Percentiles rank a stretch among this genome's conserved stretches.
Evolutionary conservation across 495 filamentous ascomycete genomes (phyloP).

Genomic region (Penicillium paradoxum): DNA sequence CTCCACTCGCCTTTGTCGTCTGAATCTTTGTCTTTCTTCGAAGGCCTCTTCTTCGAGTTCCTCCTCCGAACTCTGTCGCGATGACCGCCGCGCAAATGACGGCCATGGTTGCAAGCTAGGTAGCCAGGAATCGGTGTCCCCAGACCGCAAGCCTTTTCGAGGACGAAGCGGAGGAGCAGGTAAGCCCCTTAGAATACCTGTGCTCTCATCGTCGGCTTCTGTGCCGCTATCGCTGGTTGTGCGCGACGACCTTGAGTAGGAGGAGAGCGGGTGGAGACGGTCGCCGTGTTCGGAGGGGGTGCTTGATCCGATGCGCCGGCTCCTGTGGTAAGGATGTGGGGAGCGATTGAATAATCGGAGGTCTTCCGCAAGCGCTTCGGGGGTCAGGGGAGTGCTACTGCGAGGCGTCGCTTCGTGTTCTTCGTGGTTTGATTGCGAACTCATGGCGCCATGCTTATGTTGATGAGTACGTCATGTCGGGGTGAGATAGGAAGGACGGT

Average conservation of each 20-base stretch:
- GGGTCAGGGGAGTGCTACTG: conserved; percentile 15
- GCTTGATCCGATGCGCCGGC: conserved; percentile 18
- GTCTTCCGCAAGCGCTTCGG: conserved; percentile 21
- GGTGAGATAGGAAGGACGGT: neutral
- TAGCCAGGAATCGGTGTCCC: conserved; percentile 36
- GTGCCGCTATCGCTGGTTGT: conserved; percentile 81
- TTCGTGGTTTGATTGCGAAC: conserved; percentile 32
- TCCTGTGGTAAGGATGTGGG: conserved; percentile 70
- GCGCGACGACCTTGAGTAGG: conserved; percentile 36
- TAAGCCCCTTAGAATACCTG: conserved; percentile 66
- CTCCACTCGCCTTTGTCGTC: conserved; percentile 36
- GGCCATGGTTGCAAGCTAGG: conserved; percentile 35
- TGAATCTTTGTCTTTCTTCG: conserved; percentile 28
- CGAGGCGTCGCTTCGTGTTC: conserved; percentile 29
- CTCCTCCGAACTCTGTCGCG: conserved; percentile 39
- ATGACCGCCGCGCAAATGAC: conserved; percentile 33
- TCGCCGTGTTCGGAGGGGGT: conserved; percentile 27
- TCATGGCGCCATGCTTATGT: conserved; percentile 41
- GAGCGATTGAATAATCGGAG: conserved; percentile 61
- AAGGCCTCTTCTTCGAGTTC: conserved; percentile 26
- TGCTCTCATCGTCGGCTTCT: conserved; percentile 83
- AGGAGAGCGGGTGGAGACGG: conserved; percentile 20
- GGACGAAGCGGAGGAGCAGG: conserved; percentile 67
- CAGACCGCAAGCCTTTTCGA: conserved; percentile 67
- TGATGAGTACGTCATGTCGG: conserved; percentile 34